These are phyloP conservation scores for Colletotrichum tropicale DNA, from an alignment of 2,329 filamentous ascomycete genomes.

Conservation along the genomic window DNA sequence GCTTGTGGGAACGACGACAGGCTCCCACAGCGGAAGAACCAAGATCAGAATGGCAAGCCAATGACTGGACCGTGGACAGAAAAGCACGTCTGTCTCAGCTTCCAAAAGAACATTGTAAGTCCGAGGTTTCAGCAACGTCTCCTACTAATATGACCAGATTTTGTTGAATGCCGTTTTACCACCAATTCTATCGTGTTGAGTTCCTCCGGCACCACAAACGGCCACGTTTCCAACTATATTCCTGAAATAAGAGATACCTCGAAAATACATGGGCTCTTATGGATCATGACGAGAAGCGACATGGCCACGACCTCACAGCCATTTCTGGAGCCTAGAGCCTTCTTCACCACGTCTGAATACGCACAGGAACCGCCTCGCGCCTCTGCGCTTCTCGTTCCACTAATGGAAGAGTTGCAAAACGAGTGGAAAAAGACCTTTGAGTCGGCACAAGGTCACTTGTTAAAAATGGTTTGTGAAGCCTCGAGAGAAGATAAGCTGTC, in stretches of 20 bases:
- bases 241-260: rapidly evolving
- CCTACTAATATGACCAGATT: background rate
- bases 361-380: background rate
- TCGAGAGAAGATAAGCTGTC: background rate
- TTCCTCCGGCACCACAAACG: background rate
- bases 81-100: background rate
- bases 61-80: background rate
- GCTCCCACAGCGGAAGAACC: background rate
- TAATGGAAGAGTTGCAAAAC: background rate
- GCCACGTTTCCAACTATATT: rapidly evolving
- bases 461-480: background rate
- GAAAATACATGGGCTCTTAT: rapidly evolving
- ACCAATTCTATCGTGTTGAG: background rate
- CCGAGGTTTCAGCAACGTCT: rapidly evolving
- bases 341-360: background rate
- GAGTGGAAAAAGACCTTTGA: background rate
- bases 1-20: background rate
- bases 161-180: background rate
- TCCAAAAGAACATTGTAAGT: background rate
- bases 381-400: background rate
- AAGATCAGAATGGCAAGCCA: background rate
- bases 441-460: rapidly evolving
- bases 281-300: background rate
- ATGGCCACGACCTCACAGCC: rapidly evolving
- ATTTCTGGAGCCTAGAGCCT: background rate